Evolutionary conservation across 2,329 filamentous ascomycete genomes (phyloP).

Genomic region (Trichophyton simii): DNA sequence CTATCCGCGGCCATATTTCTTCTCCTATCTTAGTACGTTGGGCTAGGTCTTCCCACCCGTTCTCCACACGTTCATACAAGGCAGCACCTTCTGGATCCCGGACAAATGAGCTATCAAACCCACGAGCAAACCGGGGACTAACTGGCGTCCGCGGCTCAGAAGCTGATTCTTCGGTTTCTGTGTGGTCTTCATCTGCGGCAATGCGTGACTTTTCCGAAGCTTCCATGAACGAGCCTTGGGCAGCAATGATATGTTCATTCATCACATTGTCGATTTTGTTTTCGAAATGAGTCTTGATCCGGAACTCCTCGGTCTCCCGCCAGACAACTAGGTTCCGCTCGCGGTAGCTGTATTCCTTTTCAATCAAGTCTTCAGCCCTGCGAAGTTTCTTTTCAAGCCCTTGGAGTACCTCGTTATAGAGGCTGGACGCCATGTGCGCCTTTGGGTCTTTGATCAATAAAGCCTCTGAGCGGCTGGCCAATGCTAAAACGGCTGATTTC

Average conservation of each 20-base stretch:
- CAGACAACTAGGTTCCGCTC: constrained; percentile 21
- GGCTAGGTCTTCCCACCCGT: constrained; percentile 31
- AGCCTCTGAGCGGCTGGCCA: constrained; percentile 29
- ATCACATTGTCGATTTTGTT: constrained; percentile 20
- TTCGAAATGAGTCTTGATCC: constrained; percentile 24
- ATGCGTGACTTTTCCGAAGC: constrained; percentile 28
- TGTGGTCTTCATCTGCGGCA: constrained; percentile 32
- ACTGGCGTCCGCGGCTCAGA: constrained; percentile 8
- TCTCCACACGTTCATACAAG: constrained; percentile 24
- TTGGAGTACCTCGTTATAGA: constrained; percentile 26
- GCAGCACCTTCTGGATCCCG: constrained; percentile 24
- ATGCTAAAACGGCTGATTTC: constrained; percentile 27
- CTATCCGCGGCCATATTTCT: constrained; percentile 29
- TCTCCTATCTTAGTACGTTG: constrained; percentile 27
- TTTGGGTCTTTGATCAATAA: constrained; percentile 30
- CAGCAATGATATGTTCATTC: constrained; percentile 30
- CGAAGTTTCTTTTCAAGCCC: constrained; percentile 21
- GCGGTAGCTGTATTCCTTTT: constrained; percentile 24
- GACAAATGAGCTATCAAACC: constrained; percentile 26
- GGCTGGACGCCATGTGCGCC: constrained; percentile 28
- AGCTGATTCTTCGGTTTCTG: constrained; percentile 19
- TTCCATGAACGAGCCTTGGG: constrained; percentile 29
- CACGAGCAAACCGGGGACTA: constrained; percentile 9
- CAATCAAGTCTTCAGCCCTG: constrained; percentile 20
- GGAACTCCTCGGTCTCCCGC: constrained; percentile 22